Evolutionary conservation across 2,329 filamentous ascomycete genomes (phyloP), one percentile per base, ranked within the genome.

Genomic region (Dissoconium aciculare): DNA sequence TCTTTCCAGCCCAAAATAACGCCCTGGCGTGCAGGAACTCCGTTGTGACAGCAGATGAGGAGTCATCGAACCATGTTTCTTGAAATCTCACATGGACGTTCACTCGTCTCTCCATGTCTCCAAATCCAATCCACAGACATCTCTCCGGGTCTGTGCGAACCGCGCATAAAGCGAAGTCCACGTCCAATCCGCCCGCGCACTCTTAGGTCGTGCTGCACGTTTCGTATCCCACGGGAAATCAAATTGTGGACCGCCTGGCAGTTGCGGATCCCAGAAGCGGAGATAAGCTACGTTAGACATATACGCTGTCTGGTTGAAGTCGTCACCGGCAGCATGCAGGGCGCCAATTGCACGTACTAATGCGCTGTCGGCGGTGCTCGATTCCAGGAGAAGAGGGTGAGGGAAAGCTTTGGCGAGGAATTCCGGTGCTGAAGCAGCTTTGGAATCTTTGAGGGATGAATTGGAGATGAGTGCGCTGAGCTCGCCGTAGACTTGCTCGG

Each of bases 81-180:
- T n/a, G n/a, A n/a, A n/a, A n/a, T n/a, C n/a, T n/a, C n/a, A n/a
- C n/a, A n/a, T n/a, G n/a, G n/a, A n/a, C n/a, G n/a, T n/a, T n/a
- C n/a, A n/a, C n/a, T n/a, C n/a, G n/a, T n/a, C n/a, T n/a, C 44
- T 38, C 51, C 58, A 63, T 13, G 43, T 46, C 47, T 66, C 62
- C 40, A 68, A 46, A 40, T 66, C 64, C 36, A 68, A 47, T 29
- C 63, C 64, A 45, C 64, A 68, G 29, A 66, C 57, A 34, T 66
- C 62, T 57, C 63, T 63, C 32, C 64, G 53, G 41, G 54, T 55
- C 39, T 63, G 57, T 27, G 62, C 58, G 44, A 64, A 68, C 17
- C 51, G 45, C 21, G 61, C 60, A 39, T 67, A 67, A 34, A 66
- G 44, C 31, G 50, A 56, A 39, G 61, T 62, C 63, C 64, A 67